Percentiles rank a stretch among this genome's conserved stretches.
phyloP scores from a whole-genome alignment of 345 rosid genomes.

The Capsella bursapastoris region DNA sequence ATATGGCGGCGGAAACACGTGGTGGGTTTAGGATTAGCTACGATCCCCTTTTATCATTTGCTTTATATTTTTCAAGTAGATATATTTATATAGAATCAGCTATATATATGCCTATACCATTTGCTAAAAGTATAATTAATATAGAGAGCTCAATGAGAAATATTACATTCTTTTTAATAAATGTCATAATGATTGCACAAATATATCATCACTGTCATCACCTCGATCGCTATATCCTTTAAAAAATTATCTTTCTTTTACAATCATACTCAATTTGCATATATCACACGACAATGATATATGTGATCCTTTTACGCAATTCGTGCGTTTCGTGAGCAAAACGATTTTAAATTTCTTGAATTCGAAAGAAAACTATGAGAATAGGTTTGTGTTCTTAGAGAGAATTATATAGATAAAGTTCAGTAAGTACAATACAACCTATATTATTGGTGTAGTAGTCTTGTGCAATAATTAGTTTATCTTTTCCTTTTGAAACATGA shows the following conservation, averaged over 20 bases:
- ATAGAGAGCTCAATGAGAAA: conserved; percentile 17
- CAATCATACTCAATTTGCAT: conserved; percentile 19
- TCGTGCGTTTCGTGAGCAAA: not conserved
- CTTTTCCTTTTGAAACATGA: not conserved
- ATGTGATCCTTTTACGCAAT: conserved; percentile 14
- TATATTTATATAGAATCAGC: conserved; percentile 11
- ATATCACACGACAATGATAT: conserved; percentile 6
- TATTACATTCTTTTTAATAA: conserved; percentile 1
- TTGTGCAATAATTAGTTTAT: not conserved
- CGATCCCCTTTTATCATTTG: conserved; percentile 32
- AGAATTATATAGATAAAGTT: not conserved
- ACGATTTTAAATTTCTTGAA: not conserved
- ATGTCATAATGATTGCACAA: conserved; percentile 41
- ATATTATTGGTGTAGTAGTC: too few species aligned
- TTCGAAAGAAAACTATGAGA: not conserved
- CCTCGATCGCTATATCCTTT: conserved; percentile 15
- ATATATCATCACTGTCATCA: conserved; percentile 40
- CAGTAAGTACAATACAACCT: not conserved
- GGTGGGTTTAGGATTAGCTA: conserved; percentile 44
- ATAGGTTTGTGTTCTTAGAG: not conserved
- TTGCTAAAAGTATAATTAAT: not conserved
- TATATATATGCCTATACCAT: conserved; percentile 25
- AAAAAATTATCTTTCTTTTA: not conserved
- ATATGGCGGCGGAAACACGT: conserved; percentile 49
- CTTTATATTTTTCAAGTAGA: conserved; percentile 14